Base-by-base conservation (phyloP, 106 monocot genomes). In the Apostasia shenzhenica region DNA sequence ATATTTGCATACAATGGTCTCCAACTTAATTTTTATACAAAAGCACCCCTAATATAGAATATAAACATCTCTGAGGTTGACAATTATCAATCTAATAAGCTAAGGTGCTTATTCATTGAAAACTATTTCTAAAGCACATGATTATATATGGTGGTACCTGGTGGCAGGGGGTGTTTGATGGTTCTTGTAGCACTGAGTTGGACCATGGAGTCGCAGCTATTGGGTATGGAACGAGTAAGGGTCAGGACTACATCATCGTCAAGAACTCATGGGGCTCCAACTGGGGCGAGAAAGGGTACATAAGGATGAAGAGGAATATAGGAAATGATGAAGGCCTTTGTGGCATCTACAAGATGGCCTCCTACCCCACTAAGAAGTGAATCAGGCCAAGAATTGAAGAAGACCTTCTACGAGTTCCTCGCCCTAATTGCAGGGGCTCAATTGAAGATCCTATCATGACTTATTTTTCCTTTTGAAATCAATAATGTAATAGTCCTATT, bases 281-380 rank as follows among this genome's bases (percentile, higher is more conserved):
- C 37, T 84, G 80, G 80, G 84, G 84, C n/a, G 84, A 84, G 80
- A 80, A 80, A 14, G 84, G 84, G 5, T 80, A 80, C 49, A 80
- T 85, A 40, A 81, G 85, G 75, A 85, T 85, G 81, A 85, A 76
- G 71, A 81, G 78, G 68, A 81, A 67, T 67, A 78, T 60, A 6
- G 81, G 65, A 11, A 81, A 78, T n/a, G 6, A 74, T 72, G 72
- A 69, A 66, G 85, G 78, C 4, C 48, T 75, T 41, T 85, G 85
- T 65, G 85, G 85, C 14, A 81, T 85, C 40, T 73, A 85, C 69
- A 85, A 81, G 75, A 63, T 85, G 81, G 77, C 78, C 38, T 85
- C 85, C 53, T 85, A 75, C 69, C 85, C 85, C 45, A 81, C 68
- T 43, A 85, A 85, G 58, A 51, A 55, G 53, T 54, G 41, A 54